Conservation (phyloP, 768 basidiomycete species). For the Phlegmacium glaucopus region DNA sequence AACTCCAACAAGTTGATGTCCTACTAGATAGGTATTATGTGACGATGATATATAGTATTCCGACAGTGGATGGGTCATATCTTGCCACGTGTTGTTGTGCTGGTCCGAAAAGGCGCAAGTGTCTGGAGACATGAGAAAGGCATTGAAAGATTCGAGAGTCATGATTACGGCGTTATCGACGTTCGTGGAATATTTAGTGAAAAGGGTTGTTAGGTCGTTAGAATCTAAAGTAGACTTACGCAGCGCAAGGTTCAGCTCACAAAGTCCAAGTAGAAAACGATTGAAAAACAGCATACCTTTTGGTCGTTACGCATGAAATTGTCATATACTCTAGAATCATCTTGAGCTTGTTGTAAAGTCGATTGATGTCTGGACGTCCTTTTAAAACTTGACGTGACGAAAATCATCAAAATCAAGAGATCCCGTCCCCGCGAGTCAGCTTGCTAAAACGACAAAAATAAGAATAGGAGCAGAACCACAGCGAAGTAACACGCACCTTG, state of each 20-base stretch:
- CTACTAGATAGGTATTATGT: conserved; percentile 90
- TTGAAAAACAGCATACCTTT: conserved; percentile 26
- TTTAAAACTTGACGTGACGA: conserved; percentile 81
- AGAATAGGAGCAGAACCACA: neutral
- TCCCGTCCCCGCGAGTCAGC: conserved; percentile 55
- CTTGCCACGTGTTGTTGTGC: conserved; percentile 51
- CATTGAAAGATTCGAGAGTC: conserved; percentile 63
- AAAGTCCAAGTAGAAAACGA: neutral
- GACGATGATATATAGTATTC: conserved; percentile 92
- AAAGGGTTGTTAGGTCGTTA: conserved; percentile 33
- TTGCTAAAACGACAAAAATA: conserved; percentile 40
- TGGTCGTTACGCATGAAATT: conserved; percentile 47
- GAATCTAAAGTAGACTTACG: conserved; percentile 38
- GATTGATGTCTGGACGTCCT: conserved; percentile 74
- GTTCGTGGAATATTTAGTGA: conserved; percentile 31
- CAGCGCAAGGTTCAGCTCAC: neutral
- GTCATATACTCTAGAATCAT: conserved; percentile 38
- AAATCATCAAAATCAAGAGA: conserved; percentile 82
- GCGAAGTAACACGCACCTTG: conserved; percentile 38
- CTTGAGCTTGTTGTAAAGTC: conserved; percentile 49
- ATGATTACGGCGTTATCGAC: conserved; percentile 23
- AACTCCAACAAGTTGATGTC: conserved; percentile 81
- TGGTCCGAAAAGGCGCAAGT: conserved; percentile 58
- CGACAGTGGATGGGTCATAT: conserved; percentile 86
- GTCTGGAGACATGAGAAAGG: conserved; percentile 79